Conservation (phyloP, 208 protist species). For the Trypanosomatidae sp. region DNA sequence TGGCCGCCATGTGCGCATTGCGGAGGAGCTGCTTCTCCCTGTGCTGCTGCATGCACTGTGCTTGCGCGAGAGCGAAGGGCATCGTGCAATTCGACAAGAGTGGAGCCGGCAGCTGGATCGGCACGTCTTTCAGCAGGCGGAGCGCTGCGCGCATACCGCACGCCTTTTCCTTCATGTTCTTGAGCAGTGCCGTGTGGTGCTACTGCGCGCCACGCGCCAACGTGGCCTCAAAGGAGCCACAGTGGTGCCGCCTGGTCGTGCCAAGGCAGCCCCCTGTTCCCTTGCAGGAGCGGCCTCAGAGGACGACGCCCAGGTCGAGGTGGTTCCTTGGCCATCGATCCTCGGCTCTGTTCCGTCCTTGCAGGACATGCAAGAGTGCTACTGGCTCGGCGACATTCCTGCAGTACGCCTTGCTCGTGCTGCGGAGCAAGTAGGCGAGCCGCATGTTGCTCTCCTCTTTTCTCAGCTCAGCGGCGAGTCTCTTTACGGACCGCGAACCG, state of each 20-base stretch:
- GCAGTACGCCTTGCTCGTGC: slow-evolving; percentile 45
- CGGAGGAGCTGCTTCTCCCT: slow-evolving; percentile 42
- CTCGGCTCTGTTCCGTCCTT: slow-evolving; percentile 44
- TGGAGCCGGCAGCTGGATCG: slow-evolving; percentile 45
- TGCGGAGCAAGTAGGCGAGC: slow-evolving; percentile 37
- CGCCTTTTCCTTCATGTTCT: slow-evolving; percentile 48
- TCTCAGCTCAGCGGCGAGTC: slow-evolving; percentile 63
- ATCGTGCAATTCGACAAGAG: slow-evolving; percentile 27
- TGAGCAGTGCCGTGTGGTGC: slow-evolving; percentile 34
- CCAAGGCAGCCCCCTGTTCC: no score
- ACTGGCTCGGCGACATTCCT: slow-evolving; percentile 67
- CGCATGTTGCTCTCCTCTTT: slow-evolving; percentile 52
- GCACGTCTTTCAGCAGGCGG: slow-evolving; percentile 28
- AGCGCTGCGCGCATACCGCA: slow-evolving; percentile 21
- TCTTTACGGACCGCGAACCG: slow-evolving; percentile 42
- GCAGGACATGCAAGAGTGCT: slow-evolving; percentile 47
- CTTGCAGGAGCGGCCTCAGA: background rate
- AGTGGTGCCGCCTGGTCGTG: background rate
- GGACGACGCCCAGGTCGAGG: background rate
- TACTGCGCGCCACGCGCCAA: slow-evolving; percentile 39
- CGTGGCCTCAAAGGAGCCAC: slow-evolving; percentile 31
- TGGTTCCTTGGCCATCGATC: slow-evolving; percentile 3
- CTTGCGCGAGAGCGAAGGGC: slow-evolving; percentile 40
- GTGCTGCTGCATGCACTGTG: slow-evolving; percentile 63
- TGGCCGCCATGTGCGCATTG: slow-evolving; percentile 4